Evolutionary conservation across 805 yeast species (phyloP), one percentile per base, ranked within the genome.

Genomic region (Wickerhamiella spandovensis): DNA sequence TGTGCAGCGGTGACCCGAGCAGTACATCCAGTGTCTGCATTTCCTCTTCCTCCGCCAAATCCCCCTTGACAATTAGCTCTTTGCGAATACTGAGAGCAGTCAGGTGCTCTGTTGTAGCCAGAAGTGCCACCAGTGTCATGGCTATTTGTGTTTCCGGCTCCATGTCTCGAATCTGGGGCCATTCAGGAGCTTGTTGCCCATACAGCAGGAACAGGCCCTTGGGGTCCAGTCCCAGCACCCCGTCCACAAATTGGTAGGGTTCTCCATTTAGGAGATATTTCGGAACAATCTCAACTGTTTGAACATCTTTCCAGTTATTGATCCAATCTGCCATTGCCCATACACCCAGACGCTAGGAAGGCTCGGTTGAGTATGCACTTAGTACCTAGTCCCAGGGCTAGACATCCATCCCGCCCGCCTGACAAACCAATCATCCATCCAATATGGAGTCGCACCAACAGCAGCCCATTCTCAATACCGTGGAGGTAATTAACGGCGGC

Each of bases 31-130:
- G 55, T 12, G 61, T 10, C 32, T 56, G 55, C 48, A 63, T 53
- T 24, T 66, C 70, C 1, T 37, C 53, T 3, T 5, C n/a, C 10
- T 47, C 51, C 5, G 15, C 20, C 13, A 52, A 30, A 5, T 21
- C 48, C 21, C 54, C 51, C 7, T 28, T 17, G 17, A 44, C 9
- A 10, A 61, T 46, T 43, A 60, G 39, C 23, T 51, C 46, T 43
- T 61, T 58, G 6, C 70, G 58, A 6, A 54, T 38, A 39, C 64
- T 65, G 28, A 58, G 53, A 1, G 62, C 67, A 1, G 54, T 51
- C 22, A 60, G 42, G 48, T 64, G 58, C 51, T 66, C 70, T 10
- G 61, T 55, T 2, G 66, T 58, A 2, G 62, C 66, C 17, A 66
- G 35, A 7, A 66, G 47, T 3, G 61, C 54, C 21, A 65, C 37